A percentile compares a stretch with the other conserved stretches of the same genome.
These are phyloP conservation scores for Wickerhamiella parazyma DNA, from an alignment of 805 yeast species.

Conservation along the genomic window DNA sequence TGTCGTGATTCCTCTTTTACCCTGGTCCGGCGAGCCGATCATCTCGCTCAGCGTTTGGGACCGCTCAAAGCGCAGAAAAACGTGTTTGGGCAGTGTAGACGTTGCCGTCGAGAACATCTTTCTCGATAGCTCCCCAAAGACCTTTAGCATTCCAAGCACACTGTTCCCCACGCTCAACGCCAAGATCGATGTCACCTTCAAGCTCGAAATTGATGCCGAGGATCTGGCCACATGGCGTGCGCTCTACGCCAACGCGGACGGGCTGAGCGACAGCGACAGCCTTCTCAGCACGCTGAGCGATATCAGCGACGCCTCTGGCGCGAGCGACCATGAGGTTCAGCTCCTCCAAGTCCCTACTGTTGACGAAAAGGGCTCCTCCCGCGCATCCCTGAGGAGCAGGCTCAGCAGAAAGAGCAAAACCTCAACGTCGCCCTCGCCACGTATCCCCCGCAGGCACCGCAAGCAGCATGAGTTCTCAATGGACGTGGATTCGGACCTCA, in stretches of 20 bases:
- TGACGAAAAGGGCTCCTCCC: neutral
- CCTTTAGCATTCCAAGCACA: slow-evolving; percentile 13
- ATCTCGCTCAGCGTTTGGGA: slow-evolving; percentile 15
- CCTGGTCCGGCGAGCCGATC: slow-evolving; percentile 5
- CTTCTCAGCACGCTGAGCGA: neutral
- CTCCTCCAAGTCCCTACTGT: neutral
- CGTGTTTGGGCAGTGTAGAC: slow-evolving; percentile 17
- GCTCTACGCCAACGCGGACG: neutral
- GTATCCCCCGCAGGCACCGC: slow-evolving; percentile 2
- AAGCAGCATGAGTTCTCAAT: slow-evolving; percentile 11
- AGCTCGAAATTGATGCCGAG: slow-evolving; percentile 6
- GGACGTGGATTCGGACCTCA: slow-evolving; percentile 20
- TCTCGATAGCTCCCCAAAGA: slow-evolving; percentile 1
- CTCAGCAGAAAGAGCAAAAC: neutral
- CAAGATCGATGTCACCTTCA: slow-evolving; percentile 14
- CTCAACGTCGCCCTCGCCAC: neutral
- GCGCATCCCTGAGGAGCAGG: neutral
- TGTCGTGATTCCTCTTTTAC: slow-evolving; percentile 11
- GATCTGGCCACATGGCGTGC: slow-evolving; percentile 7
- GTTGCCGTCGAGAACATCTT: slow-evolving; percentile 9
- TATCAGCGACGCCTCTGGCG: neutral
- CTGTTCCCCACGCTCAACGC: slow-evolving; percentile 16
- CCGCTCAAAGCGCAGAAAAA: slow-evolving; percentile 16
- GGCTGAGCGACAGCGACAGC: neutral
- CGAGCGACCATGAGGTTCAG: neutral